phyloP scores from a whole-genome alignment of 2,329 filamentous ascomycete genomes.

The Colletotrichum liaoningense region DNA sequence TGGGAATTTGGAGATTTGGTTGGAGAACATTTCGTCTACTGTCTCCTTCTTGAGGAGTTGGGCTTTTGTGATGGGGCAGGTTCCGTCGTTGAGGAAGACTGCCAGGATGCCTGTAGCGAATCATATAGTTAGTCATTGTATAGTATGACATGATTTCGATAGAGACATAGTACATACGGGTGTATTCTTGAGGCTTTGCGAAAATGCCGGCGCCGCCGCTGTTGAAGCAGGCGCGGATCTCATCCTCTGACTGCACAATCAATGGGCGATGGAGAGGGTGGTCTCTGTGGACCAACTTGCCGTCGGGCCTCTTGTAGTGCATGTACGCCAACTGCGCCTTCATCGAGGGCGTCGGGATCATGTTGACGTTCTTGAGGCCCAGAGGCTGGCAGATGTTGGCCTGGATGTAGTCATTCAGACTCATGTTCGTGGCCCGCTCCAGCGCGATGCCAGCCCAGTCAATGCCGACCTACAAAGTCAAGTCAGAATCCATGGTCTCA shows the following conservation, averaged over 20 bases:
- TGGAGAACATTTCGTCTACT: slow-evolving; percentile 73
- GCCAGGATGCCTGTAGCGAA: slow-evolving; percentile 64
- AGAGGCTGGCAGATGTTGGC: slow-evolving; percentile 60
- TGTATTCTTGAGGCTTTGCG: slow-evolving; percentile 69
- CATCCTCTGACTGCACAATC: slow-evolving; percentile 52
- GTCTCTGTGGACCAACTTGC: slow-evolving; percentile 53
- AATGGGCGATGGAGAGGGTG: slow-evolving; percentile 61
- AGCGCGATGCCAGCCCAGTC: slow-evolving; percentile 66
- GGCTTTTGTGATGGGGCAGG: slow-evolving; percentile 64
- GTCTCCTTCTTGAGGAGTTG: slow-evolving; percentile 67
- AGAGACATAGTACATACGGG: slow-evolving; percentile 52
- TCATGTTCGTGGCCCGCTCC: slow-evolving; percentile 55
- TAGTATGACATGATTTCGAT: no score
- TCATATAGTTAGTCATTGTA: not conserved
- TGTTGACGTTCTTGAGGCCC: slow-evolving; percentile 60
- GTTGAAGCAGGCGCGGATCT: slow-evolving; percentile 55
- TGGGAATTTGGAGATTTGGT: slow-evolving; percentile 68
- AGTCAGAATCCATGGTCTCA: slow-evolving; percentile 40
- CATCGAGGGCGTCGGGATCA: slow-evolving; percentile 68
- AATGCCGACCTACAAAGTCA: slow-evolving; percentile 51
- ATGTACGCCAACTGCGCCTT: slow-evolving; percentile 66
- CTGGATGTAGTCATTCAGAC: slow-evolving; percentile 61
- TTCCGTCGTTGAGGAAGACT: slow-evolving; percentile 73
- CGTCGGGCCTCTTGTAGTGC: slow-evolving; percentile 61
- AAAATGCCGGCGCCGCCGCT: slow-evolving; percentile 73